These are phyloP conservation scores for Peltaster fructicola DNA, from an alignment of 2,329 filamentous ascomycete genomes.

Conservation along the genomic window DNA sequence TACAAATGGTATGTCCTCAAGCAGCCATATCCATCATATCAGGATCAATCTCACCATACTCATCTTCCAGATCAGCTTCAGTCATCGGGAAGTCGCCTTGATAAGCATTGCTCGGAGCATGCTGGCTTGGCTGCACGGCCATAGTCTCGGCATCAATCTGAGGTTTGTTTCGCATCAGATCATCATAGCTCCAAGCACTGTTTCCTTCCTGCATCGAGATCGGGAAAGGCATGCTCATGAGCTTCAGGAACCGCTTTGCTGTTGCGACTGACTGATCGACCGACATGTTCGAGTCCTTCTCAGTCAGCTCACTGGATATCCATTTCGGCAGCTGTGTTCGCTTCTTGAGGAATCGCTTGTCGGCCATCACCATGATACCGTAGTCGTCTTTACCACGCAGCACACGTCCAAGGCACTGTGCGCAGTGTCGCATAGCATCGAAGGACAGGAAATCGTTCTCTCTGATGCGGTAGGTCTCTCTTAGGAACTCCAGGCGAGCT, in stretches of 20 bases:
- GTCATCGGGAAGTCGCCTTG: no score
- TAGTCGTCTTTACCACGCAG: slow-evolving; percentile 95
- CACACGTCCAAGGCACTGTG: slow-evolving; percentile 88
- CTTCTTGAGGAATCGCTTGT: slow-evolving; percentile 87
- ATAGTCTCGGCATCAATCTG: slow-evolving; percentile 54
- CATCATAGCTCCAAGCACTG: slow-evolving; percentile 72
- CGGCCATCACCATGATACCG: slow-evolving; percentile 97
- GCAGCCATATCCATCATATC: no score
- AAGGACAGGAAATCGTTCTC: slow-evolving; percentile 98
- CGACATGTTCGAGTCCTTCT: slow-evolving; percentile 74
- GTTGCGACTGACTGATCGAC: slow-evolving; percentile 88
- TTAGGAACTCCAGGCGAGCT: slow-evolving; percentile 84
- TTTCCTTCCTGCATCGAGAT: slow-evolving; percentile 76
- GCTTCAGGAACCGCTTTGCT: slow-evolving; percentile 74
- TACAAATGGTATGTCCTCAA: no score
- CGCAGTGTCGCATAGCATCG: slow-evolving; percentile 97
- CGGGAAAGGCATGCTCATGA: slow-evolving; percentile 83
- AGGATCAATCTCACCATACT: no score
- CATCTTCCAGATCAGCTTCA: no score
- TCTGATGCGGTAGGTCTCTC: slow-evolving; percentile 89
- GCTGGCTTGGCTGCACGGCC: no score
- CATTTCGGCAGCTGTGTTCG: slow-evolving; percentile 81
- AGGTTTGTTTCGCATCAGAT: slow-evolving; percentile 61
- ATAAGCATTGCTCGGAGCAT: no score
- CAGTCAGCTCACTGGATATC: slow-evolving; percentile 77